Percentiles rank a stretch among this genome's conserved stretches.
Evolutionary conservation across 495 filamentous ascomycete species (phyloP).

Genomic region (Talaromyces ruber): DNA sequence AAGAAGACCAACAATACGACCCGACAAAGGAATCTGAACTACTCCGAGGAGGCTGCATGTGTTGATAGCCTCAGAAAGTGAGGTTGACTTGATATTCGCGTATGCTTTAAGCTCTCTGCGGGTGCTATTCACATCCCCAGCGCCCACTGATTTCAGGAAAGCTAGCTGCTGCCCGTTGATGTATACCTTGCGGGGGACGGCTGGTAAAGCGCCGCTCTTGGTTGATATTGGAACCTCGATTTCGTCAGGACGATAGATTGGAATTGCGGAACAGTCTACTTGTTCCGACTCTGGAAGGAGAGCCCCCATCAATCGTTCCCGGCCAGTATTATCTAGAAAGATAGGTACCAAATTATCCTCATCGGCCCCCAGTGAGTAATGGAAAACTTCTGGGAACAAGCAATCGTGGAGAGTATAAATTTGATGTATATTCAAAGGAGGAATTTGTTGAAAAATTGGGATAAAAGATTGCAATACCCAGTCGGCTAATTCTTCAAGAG

Average conservation of each 20-base stretch:
- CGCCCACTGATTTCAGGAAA: not conserved
- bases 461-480: not conserved
- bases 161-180: not conserved
- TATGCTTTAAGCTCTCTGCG: not conserved
- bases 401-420: not conserved
- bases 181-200: not conserved
- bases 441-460: not conserved
- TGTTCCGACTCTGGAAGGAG: not conserved
- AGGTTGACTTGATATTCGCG: too few relatives aligned
- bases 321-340: not conserved
- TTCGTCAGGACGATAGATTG: not conserved
- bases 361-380: not conserved
- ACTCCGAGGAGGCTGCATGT: too few relatives aligned
- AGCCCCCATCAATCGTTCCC: not conserved
- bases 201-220: not conserved
- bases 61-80: too few relatives aligned
- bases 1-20: too few relatives aligned
- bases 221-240: not conserved
- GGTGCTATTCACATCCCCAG: not conserved
- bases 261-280: not conserved
- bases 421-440: not conserved
- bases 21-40: too few relatives aligned
- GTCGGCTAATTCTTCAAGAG: not conserved
- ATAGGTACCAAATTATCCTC: not conserved
- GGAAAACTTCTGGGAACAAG: constrained; percentile 1